A percentile compares a stretch with the other conserved stretches of the same genome.
phyloP scores from a whole-genome alignment of 805 yeast species.

The Lipomyces starkeyi region DNA sequence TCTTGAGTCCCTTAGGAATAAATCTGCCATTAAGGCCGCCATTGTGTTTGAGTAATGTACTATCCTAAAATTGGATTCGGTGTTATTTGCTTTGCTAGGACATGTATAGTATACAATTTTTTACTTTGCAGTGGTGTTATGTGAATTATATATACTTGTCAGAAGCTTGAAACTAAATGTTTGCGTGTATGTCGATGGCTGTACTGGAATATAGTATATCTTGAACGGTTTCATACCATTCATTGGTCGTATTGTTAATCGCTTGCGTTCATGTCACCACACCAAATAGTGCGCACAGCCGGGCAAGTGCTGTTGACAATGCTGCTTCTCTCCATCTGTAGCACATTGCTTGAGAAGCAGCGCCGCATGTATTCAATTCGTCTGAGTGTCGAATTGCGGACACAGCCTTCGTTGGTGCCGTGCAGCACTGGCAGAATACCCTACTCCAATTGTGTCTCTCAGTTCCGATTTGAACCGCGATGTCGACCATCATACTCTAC shows the following conservation, averaged over 20 bases:
- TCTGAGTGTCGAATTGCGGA: too few species aligned
- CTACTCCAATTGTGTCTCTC: too few species aligned
- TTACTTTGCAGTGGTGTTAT: neutral
- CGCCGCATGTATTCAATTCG: too few species aligned
- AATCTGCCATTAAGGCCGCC: slow-evolving; percentile 36
- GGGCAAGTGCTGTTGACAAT: too few species aligned
- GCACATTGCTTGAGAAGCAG: too few species aligned
- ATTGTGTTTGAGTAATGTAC: slow-evolving; percentile 27
- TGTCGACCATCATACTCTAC: too few species aligned
- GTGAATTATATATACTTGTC: neutral
- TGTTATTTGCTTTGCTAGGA: neutral
- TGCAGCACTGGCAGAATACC: too few species aligned
- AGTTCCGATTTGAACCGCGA: too few species aligned
- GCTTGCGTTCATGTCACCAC: too few species aligned
- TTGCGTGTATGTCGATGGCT: neutral
- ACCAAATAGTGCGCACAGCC: too few species aligned
- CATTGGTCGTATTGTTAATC: neutral
- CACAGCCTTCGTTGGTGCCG: too few species aligned
- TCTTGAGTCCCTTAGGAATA: slow-evolving; percentile 33
- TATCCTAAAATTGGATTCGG: neutral
- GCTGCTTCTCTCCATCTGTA: too few species aligned
- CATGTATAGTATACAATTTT: neutral
- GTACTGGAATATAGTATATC: neutral
- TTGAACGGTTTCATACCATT: neutral
- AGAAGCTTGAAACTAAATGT: neutral